These are phyloP conservation scores for Termitomyces sp. DNA, from an alignment of 768 basidiomycete genomes.

Conservation along the genomic window DNA sequence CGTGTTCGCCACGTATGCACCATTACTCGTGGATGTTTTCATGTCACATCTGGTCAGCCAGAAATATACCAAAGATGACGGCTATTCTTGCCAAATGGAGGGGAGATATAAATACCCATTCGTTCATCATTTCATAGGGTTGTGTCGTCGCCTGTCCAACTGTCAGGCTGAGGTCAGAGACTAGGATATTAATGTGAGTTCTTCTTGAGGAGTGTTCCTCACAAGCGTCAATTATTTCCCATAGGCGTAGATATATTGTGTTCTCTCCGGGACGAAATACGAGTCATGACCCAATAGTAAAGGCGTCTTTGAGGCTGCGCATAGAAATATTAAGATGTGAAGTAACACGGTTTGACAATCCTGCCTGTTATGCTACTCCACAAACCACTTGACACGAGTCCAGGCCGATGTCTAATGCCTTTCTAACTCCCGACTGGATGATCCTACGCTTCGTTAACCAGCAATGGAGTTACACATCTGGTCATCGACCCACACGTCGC, in stretches of 20 bases:
- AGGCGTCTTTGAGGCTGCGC: background rate
- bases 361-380: background rate
- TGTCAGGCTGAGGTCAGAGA: background rate
- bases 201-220: background rate
- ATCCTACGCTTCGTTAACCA: background rate
- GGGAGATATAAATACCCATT: background rate
- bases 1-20: too few species aligned
- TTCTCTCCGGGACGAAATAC: background rate
- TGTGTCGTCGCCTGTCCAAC: background rate
- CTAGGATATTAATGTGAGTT: background rate
- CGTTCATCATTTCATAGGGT: background rate
- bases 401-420: background rate
- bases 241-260: background rate
- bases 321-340: background rate
- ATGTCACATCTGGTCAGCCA: background rate
- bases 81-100: background rate
- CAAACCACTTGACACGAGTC: background rate
- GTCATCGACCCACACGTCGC: conserved; percentile 4
- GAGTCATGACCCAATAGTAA: background rate
- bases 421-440: background rate
- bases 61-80: background rate
- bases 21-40: background rate
- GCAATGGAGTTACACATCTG: background rate
- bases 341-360: conserved; percentile 8
- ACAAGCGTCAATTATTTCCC: background rate